Evolutionary conservation across 2,329 filamentous ascomycete genomes (phyloP).

Genomic region (Monosporascus sp.): DNA sequence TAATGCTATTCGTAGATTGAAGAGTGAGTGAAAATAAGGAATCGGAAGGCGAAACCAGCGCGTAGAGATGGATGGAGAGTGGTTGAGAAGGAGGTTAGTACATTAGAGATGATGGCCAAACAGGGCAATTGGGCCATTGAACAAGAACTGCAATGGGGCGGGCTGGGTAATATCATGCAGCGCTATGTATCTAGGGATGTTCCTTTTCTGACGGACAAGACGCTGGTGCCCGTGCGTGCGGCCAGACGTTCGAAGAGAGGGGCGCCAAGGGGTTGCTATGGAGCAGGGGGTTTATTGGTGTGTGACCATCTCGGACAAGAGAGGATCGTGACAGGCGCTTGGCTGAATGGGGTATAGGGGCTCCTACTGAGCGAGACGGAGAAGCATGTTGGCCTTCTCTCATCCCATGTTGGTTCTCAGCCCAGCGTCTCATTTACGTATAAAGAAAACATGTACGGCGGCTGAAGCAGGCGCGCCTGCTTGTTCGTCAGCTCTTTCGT

Average conservation of each 20-base stretch:
- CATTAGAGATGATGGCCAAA: constrained; percentile 12
- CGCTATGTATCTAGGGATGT: background rate
- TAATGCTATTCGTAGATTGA: background rate
- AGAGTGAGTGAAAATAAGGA: constrained; percentile 17
- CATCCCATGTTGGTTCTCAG: background rate
- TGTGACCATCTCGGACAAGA: background rate
- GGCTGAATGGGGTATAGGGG: background rate
- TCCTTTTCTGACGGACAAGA: background rate
- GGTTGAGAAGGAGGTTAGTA: constrained; percentile 21
- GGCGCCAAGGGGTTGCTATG: background rate
- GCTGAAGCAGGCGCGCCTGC: background rate
- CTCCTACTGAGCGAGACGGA: background rate
- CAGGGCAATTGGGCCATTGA: constrained; percentile 8
- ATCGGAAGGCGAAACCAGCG: constrained; percentile 24
- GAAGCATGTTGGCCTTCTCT: background rate
- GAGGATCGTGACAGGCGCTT: background rate
- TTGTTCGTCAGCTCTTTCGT: background rate
- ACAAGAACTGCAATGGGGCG: background rate
- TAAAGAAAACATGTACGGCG: background rate
- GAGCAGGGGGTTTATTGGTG: background rate
- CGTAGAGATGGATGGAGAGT: constrained; percentile 21
- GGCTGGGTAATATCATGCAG: background rate
- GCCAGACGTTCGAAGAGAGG: background rate
- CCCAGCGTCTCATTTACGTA: background rate
- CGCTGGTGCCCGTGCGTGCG: background rate